Conservation (phyloP, 139 green algal genomes). For the Chlorella sorokiniana region DNA sequence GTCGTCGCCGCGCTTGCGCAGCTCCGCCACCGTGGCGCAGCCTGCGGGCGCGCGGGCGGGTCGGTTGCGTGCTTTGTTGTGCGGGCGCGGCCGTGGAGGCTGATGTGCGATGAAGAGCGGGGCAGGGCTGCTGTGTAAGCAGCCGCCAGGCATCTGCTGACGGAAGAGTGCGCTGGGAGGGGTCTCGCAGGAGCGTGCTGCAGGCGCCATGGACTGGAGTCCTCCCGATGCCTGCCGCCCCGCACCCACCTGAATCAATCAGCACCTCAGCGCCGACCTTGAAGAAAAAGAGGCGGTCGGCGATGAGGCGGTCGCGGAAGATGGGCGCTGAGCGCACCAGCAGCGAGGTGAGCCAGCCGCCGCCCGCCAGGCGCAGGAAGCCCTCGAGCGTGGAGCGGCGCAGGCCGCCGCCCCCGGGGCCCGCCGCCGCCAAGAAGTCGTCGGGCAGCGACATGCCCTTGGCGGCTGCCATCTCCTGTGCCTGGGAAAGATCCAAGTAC, state of each 20-base stretch:
- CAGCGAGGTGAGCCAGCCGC: slow-evolving; percentile 47
- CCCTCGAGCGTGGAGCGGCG: slow-evolving; percentile 39
- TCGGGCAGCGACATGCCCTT: slow-evolving; percentile 60
- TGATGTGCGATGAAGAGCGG: no score
- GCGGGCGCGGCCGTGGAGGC: neutral
- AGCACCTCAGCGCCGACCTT: slow-evolving; percentile 85
- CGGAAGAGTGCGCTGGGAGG: no score
- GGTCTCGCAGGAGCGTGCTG: no score
- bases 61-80: neutral
- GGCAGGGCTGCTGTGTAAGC: no score
- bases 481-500: slow-evolving; percentile 53
- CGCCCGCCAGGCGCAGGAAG: slow-evolving; percentile 47
- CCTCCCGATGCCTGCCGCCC: no score
- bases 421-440: slow-evolving; percentile 61
- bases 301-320: slow-evolving; percentile 85
- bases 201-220: no score
- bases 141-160: no score
- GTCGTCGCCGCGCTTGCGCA: slow-evolving; percentile 92
- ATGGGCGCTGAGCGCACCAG: slow-evolving; percentile 65
- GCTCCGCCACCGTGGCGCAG: slow-evolving; percentile 94
- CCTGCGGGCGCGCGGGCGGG: slow-evolving; percentile 42
- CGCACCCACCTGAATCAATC: slow-evolving; percentile 83
- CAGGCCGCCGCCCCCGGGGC: slow-evolving; percentile 34
- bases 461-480: slow-evolving; percentile 55
- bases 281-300: slow-evolving; percentile 88